Base-by-base conservation (phyloP, 192 early-diverging fungal genomes). In the Mortierella alpina region DNA sequence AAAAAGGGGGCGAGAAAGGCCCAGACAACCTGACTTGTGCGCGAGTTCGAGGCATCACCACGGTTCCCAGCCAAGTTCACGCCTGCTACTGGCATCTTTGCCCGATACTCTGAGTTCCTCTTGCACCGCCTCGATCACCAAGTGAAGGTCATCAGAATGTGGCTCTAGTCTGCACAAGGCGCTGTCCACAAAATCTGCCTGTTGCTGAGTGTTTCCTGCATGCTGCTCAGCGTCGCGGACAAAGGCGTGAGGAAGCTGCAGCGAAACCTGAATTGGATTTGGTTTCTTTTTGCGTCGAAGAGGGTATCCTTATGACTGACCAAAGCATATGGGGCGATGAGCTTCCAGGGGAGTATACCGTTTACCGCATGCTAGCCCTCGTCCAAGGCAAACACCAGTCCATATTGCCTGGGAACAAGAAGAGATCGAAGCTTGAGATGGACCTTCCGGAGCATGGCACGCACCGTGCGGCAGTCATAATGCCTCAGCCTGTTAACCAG, bases 161-260 rank as follows among this genome's bases (percentile, higher is more conserved):
- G 7, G 50, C n/a, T 7, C 44, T 0, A 75, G 65, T 15, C 7
- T 60, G 31, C 73, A 75, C 73, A 75, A n/a, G 18, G 42, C 57
- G 48, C n/a, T 60, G n/a, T n/a, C n/a, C n/a, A n/a, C n/a, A n/a
- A n/a, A n/a, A n/a, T n/a, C n/a, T n/a, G n/a, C n/a, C n/a, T 40
- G 5, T 17, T 47, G 49, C 59, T 59, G 39, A 82, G 31, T 11
- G 78, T 82, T 12, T 66, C 78, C 10, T 56, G 66, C 48, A 82
- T 60, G 49, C 17, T 52, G 53, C 64, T 59, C 1, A 63, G 53
- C 7, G 78, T 67, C 15, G 54, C 51, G 40, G 44, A 61, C 49
- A 82, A 64, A 15, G 58, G 70, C 0, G 78, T 73, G 59, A 68
- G 78, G 49, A 82, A 82, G 50, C 78, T 71, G 40, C 70, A 39